Base-by-base conservation (phyloP, 2,329 filamentous ascomycete species). In the Colletotrichum musae region DNA sequence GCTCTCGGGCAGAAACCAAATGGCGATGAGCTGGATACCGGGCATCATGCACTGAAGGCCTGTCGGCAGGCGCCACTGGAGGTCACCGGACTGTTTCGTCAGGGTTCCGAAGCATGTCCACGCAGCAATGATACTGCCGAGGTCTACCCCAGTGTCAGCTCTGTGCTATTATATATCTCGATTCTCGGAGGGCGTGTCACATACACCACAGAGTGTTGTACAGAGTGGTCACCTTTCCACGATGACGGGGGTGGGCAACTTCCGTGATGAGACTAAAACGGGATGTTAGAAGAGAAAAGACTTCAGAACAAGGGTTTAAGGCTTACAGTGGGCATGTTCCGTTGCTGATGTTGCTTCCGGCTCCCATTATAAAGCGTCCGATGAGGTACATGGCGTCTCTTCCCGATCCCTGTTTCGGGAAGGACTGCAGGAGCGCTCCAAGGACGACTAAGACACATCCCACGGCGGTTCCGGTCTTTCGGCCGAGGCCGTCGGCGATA, bases 1-100 rank as follows among this genome's bases (percentile, higher is more conserved):
- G 0, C 85, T 88, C 71, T 92, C 90, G 0, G 89, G 89, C 5
- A 89, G 82, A 58, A 88, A 84, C 58, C 72, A 78, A 6, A 77
- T 57, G 1, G 58, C 69, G 71, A 80, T 81, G 58, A 86, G 77
- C 61, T 85, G 82, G 10, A 70, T 80, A 77, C 85, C 85, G 85
- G 39, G 81, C 80, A 77, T 63, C 61, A 69, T 59, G 18, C 88
- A 79, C 70, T 86, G 80, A 32, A 79, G 0, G 71, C 73, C 2
- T 82, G 75, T 80, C 82, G 85, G 5, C 84, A 68, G 51, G 83
- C 41, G 50, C 61, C 66, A 82, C 74, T 90, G 88, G 2, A 87
- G 74, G 4, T 83, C 82, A 83, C 70, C 83, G 78, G 65, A 77
- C 75, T 72, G 51, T 83, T 82, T 16, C 75, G 41, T 74, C 26